Evolutionary conservation across 2,329 filamentous ascomycete species (phyloP).

Genomic region (Mollisia scopiformis): DNA sequence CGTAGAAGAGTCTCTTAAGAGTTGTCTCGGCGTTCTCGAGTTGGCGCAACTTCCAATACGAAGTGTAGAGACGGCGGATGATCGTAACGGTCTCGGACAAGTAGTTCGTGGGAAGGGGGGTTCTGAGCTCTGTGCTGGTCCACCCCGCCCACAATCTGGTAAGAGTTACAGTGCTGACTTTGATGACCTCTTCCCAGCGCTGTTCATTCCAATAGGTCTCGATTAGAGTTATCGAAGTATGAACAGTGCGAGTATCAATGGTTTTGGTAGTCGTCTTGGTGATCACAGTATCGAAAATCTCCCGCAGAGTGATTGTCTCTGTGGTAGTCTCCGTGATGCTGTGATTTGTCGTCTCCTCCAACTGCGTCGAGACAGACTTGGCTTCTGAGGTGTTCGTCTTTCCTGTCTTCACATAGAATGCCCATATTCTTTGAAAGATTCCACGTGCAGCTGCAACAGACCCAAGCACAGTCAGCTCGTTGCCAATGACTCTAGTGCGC

Average conservation of each 20-base stretch:
- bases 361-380: conserved; percentile 10
- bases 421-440: conserved; percentile 18
- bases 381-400: conserved; percentile 18
- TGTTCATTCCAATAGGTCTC: conserved; percentile 21
- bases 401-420: conserved; percentile 20
- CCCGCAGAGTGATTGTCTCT: conserved; percentile 13
- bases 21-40: conserved; percentile 19
- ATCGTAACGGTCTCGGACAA: conserved; percentile 12
- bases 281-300: conserved; percentile 21
- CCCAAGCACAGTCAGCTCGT: conserved; percentile 17
- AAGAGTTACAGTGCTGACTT: conserved; percentile 15
- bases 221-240: conserved; percentile 16
- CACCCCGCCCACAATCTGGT: conserved; percentile 21
- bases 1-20: conserved; percentile 21
- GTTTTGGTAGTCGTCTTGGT: conserved; percentile 13
- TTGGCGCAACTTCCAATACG: conserved; percentile 19
- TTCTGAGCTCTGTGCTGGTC: conserved; percentile 12
- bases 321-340: conserved; percentile 13
- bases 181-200: conserved; percentile 22
- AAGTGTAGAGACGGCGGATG: conserved; percentile 5
- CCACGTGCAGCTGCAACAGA: conserved; percentile 10
- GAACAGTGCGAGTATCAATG: conserved; percentile 16
- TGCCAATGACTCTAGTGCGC: conserved; percentile 11
- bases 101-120: conserved; percentile 15
- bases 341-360: conserved; percentile 12